Conservation (phyloP, 176 grass and related monocot species). For the Oryza officinalis region DNA sequence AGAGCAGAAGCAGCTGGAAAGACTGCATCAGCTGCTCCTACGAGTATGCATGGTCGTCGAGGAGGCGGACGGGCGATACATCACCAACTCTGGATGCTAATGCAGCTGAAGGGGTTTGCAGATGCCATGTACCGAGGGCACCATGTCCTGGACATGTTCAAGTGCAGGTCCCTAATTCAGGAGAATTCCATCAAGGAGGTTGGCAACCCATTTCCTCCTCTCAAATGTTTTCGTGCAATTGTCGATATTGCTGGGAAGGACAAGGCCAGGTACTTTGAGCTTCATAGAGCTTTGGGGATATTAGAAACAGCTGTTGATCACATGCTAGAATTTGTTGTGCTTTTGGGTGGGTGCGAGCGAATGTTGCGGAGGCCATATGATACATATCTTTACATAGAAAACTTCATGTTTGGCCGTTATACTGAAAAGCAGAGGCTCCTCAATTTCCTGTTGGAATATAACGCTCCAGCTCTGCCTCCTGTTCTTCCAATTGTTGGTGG, state of each 20-base stretch:
- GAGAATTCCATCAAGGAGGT: no score
- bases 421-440: neutral
- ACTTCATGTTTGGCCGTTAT: neutral
- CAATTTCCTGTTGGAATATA: neutral
- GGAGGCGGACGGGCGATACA: neutral
- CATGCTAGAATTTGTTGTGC: slow-evolving; percentile 6
- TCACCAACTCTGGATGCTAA: neutral
- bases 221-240: neutral
- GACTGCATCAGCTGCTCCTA: neutral
- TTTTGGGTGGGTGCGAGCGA: neutral
- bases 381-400: neutral
- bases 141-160: neutral
- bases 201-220: no score
- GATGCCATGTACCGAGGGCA: neutral
- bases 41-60: neutral
- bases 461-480: neutral
- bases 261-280: neutral
- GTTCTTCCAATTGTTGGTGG: neutral
- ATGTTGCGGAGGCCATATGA: neutral
- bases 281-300: neutral
- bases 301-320: neutral
- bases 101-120: neutral
- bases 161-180: no score
- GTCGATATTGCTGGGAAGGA: neutral
- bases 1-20: neutral